Evolutionary conservation across 805 yeast species (phyloP), one percentile per base, ranked within the genome.

Genomic region (Torulaspora franciscae): DNA sequence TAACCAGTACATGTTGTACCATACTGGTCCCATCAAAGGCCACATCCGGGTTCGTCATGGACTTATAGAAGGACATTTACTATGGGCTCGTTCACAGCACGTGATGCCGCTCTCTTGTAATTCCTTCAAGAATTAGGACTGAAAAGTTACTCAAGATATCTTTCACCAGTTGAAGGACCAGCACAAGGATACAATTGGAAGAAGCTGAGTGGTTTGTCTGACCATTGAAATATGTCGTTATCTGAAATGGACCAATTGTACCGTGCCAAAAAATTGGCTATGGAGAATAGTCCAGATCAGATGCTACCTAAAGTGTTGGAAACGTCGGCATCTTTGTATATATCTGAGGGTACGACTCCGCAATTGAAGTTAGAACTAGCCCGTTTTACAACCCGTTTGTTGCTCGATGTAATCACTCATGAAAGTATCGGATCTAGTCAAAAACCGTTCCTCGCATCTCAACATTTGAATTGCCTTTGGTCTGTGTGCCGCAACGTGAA

Each of bases 301-400:
- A 55, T 56, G 62, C 49, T 63, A 17, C 63, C 65, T 10, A 62
- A 59, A 40, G 67, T 61, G 13, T 46, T 63, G 46, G 67, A 62
- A 29, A 60, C 67, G 2, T 53, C 61, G n/a, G 52, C 54, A 37
- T 34, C 64, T 9, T 24, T 54, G 28, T 51, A 48, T 42, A 43
- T 45, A 37, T 45, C 45, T 29, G 46, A 48, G 26, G 49, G 37
- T 22, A 39, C 44, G n/a, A 23, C 45, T 7, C 32, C 32, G 14
- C 42, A 40, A 26, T 28, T 45, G 32, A 45, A 44, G 13, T 33
- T 46, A 14, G 49, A 50, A 17, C 34, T 59, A 14, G 50, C 55
- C 7, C 54, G 56, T 22, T 62, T 63, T 37, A 56, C 54, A 22
- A 35, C 57, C 3, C 47, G 50, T 32, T 38, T 61, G 41, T 48